These are phyloP conservation scores for Hypoxylon lenormandii DNA, from an alignment of 495 filamentous ascomycete genomes.

Conservation along the genomic window DNA sequence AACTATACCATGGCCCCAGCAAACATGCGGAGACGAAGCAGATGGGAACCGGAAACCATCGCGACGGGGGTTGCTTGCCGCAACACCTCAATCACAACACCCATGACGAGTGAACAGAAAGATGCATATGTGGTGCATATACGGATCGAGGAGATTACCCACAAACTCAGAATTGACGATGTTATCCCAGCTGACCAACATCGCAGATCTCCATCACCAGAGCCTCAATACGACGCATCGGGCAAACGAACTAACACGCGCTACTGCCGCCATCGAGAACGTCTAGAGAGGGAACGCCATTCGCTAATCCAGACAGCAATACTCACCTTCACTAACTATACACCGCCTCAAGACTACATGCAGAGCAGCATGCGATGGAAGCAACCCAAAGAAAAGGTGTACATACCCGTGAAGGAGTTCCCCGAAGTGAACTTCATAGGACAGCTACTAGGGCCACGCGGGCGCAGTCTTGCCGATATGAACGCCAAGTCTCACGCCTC, in stretches of 20 bases:
- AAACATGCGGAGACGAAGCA: neutral
- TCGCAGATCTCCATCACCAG: constrained; percentile 50
- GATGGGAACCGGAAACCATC: constrained; percentile 8
- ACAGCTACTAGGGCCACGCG: neutral
- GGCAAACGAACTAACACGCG: constrained; percentile 53
- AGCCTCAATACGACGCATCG: constrained; percentile 51
- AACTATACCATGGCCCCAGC: too few relatives aligned
- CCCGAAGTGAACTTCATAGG: neutral
- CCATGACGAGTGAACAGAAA: constrained; percentile 54
- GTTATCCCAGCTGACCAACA: constrained; percentile 49
- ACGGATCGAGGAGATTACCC: constrained; percentile 55
- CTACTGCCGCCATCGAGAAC: constrained; percentile 52
- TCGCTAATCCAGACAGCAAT: constrained; percentile 52
- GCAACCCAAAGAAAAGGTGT: constrained; percentile 48
- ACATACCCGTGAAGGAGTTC: constrained; percentile 43
- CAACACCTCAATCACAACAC: constrained; percentile 50
- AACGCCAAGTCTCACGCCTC: constrained; percentile 81
- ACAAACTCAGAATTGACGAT: constrained; percentile 52
- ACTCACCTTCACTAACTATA: constrained; percentile 52
- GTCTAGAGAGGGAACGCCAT: constrained; percentile 54
- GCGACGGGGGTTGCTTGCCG: constrained; percentile 36
- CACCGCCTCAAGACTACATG: constrained; percentile 52
- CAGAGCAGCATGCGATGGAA: constrained; percentile 49
- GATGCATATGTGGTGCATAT: constrained; percentile 53
- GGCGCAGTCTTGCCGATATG: constrained; percentile 71